Conservation (phyloP, 2,329 filamentous ascomycete genomes). For the Epichloe brachyelytri region DNA sequence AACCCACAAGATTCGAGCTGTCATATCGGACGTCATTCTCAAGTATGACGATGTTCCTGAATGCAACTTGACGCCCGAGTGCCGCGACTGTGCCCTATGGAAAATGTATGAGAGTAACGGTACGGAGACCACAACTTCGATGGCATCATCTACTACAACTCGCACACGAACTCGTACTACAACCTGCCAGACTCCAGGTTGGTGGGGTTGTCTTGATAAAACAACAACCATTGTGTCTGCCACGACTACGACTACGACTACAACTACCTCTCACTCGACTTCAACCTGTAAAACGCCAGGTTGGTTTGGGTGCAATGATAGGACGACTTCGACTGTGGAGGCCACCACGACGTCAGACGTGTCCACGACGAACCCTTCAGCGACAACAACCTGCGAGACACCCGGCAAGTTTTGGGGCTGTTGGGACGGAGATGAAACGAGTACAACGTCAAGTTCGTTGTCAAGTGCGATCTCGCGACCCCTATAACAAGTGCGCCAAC, state of each 20-base stretch:
- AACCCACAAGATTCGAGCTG: constrained; percentile 78
- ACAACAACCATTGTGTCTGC: constrained; percentile 35
- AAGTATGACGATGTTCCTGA: constrained; percentile 70
- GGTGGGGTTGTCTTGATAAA: constrained; percentile 73
- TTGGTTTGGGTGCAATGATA: constrained; percentile 53
- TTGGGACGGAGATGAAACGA: constrained; percentile 25
- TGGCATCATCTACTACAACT: constrained; percentile 39
- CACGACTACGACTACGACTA: constrained; percentile 24
- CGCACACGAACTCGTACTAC: constrained; percentile 66
- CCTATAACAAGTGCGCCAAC: constrained; percentile 20
- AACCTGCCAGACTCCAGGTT: constrained; percentile 83
- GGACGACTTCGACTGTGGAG: constrained; percentile 19
- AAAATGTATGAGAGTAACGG: constrained; percentile 91
- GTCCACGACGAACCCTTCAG: constrained; percentile 12
- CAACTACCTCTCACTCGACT: constrained; percentile 29
- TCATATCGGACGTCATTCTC: constrained; percentile 77
- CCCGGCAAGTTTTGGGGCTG: constrained; percentile 48
- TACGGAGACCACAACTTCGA: constrained; percentile 59
- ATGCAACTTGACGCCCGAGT: constrained; percentile 65
- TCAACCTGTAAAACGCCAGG: constrained; percentile 49
- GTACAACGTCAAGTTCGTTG: constrained; percentile 9
- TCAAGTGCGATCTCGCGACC: constrained; percentile 7
- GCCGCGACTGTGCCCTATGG: constrained; percentile 84
- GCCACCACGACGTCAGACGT: constrained; percentile 18
- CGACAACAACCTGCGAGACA: constrained; percentile 31